Evolutionary conservation across 2,329 filamentous ascomycete genomes (phyloP), one percentile per base, ranked within the genome.

Genomic region (Fusarium sp.): DNA sequence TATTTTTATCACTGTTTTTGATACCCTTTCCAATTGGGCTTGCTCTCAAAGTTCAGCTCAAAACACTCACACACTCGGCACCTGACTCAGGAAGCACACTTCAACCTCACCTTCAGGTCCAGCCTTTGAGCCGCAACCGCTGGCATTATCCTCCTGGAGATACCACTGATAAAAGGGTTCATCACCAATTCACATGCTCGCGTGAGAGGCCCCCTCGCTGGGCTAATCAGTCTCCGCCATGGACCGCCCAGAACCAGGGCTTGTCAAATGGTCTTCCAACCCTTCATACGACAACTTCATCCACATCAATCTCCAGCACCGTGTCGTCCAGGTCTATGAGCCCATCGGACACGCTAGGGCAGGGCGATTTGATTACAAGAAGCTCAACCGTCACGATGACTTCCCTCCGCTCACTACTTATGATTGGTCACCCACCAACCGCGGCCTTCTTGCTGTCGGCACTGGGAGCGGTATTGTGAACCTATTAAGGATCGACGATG

Each of bases 401-500:
- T 88, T 91, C 52, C 90, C 90, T 42, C 87, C 88, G 6, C 84
- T 92, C 67, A 92, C 89, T 50, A 90, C 90, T 6, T 92, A 91
- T 78, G 90, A 92, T 82, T 92, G 90, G 90, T 92, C 90, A 14
- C 89, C 90, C 29, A 86, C 85, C 34, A 84, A 89, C n/a, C 85
- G 87, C 35, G 90, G 91, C 61, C 85, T 95, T 10, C 88, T 96
- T 45, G 93, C 93, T 24, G 89, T 96, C 31, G 94, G 94, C 45
- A 93, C 93, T 13, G 89, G 91, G 16, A 91, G 91, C 42, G 94
- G 94, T 58, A 90, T 94, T 65, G 93, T 95, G 72, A 92, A 93
- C 72, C 84, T 97, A 22, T 83, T 96, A 65, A 89, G 91, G 70
- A 88, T 96, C 57, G 91, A 94, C 78, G 91, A 93, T 75, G 89